phyloP scores from a whole-genome alignment of 1,139 yeast species.

The Hansenula sp. region DNA sequence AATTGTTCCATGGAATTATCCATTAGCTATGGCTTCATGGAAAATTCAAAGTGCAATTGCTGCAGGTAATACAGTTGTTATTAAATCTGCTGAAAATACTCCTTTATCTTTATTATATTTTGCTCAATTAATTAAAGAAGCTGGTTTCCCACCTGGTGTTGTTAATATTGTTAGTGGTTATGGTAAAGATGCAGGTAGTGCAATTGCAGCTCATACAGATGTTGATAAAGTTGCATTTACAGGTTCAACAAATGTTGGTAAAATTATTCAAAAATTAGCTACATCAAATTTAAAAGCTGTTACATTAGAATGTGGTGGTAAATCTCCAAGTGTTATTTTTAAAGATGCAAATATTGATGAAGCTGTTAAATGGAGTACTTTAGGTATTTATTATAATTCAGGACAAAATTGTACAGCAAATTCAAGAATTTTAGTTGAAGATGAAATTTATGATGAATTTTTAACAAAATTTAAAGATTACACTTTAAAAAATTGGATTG shows the following conservation, averaged over 20 bases:
- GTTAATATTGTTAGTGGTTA: conserved; percentile 53
- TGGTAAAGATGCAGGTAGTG: conserved; percentile 51
- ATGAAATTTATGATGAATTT: conserved; percentile 58
- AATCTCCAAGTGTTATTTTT: conserved; percentile 70
- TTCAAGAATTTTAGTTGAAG: conserved; percentile 75
- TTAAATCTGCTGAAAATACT: conserved; percentile 61
- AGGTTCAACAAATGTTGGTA: conserved; percentile 54
- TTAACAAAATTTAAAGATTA: conserved; percentile 43
- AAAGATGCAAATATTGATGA: conserved; percentile 73
- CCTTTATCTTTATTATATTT: conserved; percentile 58
- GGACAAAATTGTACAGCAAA: conserved; percentile 94
- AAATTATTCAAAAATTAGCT: conserved; percentile 50
- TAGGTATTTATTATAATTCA: conserved; percentile 75
- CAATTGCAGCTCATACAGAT: conserved; percentile 50
- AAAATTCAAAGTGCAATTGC: conserved; percentile 67
- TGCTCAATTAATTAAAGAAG: conserved; percentile 48
- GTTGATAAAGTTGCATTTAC: conserved; percentile 69
- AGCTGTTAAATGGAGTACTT: conserved; percentile 80
- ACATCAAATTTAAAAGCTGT: conserved; percentile 50
- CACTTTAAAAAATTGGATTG: conserved; percentile 44
- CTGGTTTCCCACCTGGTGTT: conserved; percentile 63
- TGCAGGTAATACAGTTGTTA: conserved; percentile 63
- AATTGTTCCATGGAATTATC: conserved; percentile 76
- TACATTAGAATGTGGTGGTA: conserved; percentile 71
- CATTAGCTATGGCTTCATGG: conserved; percentile 68